Base-by-base conservation (phyloP, 2,329 filamentous ascomycete genomes). In the Xylaria sp. region DNA sequence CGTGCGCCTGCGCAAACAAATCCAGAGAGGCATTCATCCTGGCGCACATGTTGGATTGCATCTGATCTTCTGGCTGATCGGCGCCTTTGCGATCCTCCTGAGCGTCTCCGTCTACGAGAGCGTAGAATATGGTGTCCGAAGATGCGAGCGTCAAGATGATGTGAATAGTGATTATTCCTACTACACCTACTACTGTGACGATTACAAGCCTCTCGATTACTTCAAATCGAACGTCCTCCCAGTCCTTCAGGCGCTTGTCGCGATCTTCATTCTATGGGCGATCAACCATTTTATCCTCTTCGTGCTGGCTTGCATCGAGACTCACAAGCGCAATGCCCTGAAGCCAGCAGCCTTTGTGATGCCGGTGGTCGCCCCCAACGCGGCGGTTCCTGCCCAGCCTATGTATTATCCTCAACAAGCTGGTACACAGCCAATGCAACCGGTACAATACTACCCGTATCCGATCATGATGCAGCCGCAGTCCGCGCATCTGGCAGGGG, bases 281-380 rank as follows among this genome's bases (percentile, higher is more conserved):
- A 83, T 98, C 64, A 85, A 94, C 39, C 96, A 98, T 75, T 88
- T 98, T 72, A 85, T 88, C 51, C 98, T 96, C 5, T 95, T 94
- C 81, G 89, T 78, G 11, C 42, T 77, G 27, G 76, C 76, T 17
- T 78, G 76, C 68, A 73, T 78, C 69, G 76, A 78, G 36, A 77
- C 76, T 8, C 72, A 77, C 51, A 75, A 70, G 63, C 76, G 76
- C 24, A 78, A 78, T 60, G 9, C 56, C 11, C 17, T 74, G 42
- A 73, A 63, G 62, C 65, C 72, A 14, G 64, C 72, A 0, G 72
- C 73, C 9, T 34, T 74, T 14, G 61, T 74, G 51, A 45, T 75
- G 62, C 67, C 65, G 1, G 55, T 57, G 24, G 24, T 61, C 4
- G 27, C 55, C 32, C 12, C 34, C 6, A 60, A 45, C 17, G 21